Evolutionary conservation across 1,284 basidiomycete species (phyloP).

Genomic region (Cutaneotrichosporon sp.): DNA sequence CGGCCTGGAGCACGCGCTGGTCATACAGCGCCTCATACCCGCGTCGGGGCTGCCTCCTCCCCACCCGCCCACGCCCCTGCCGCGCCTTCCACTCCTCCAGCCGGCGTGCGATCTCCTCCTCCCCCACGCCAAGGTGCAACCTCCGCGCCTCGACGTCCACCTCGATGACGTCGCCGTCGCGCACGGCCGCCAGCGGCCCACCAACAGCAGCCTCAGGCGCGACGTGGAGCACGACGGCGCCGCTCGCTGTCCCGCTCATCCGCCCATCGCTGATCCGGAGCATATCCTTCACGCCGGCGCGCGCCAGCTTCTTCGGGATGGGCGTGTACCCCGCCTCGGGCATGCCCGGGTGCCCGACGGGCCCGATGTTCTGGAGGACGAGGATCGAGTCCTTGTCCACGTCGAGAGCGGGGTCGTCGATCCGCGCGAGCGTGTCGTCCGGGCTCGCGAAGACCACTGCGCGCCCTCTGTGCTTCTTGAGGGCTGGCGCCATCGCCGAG

Average conservation of each 20-base stretch:
- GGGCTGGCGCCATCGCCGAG: slow-evolving; percentile 36
- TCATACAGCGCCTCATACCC: slow-evolving; percentile 47
- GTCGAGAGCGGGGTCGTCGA: slow-evolving; percentile 42
- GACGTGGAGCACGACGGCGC: slow-evolving; percentile 49
- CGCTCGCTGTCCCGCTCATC: slow-evolving; percentile 51
- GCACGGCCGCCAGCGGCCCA: slow-evolving; percentile 47
- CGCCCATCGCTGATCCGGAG: slow-evolving; percentile 49
- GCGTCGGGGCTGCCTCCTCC: slow-evolving; percentile 21
- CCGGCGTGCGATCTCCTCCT: slow-evolving; percentile 34
- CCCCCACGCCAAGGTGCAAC: slow-evolving; percentile 29
- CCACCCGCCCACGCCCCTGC: background rate
- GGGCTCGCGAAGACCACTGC: slow-evolving; percentile 43
- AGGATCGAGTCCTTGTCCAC: slow-evolving; percentile 40
- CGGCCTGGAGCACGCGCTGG: slow-evolving; percentile 40
- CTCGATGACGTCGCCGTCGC: slow-evolving; percentile 44
- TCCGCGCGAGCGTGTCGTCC: slow-evolving; percentile 39
- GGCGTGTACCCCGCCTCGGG: slow-evolving; percentile 51
- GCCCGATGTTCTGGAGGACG: slow-evolving; percentile 49
- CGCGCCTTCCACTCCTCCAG: slow-evolving; percentile 26
- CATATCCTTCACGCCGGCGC: slow-evolving; percentile 49
- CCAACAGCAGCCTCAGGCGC: slow-evolving; percentile 51
- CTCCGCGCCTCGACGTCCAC: slow-evolving; percentile 41
- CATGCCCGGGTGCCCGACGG: slow-evolving; percentile 51
- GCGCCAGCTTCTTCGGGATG: slow-evolving; percentile 48
- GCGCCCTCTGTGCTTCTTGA: slow-evolving; percentile 36